Evolutionary conservation across 352 stramenopile genomes (phyloP), one percentile per base, ranked within the genome.

Genomic region (Pythium brachiatum): DNA sequence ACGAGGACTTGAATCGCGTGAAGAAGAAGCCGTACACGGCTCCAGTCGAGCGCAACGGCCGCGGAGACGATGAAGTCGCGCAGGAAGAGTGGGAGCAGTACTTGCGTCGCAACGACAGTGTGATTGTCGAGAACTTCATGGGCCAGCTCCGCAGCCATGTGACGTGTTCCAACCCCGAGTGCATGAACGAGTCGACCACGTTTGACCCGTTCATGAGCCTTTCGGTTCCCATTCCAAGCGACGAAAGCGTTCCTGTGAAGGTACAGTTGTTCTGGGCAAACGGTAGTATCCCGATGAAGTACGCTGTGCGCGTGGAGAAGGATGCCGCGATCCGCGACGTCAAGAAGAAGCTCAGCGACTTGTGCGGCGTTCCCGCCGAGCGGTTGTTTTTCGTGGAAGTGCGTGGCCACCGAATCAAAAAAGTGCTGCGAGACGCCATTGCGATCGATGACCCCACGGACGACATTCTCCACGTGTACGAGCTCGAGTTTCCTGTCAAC

Each of bases 161-260:
- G 48, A 92, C 84, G 51, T 97, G 90, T 53, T 87, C 76, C 2
- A 81, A 93, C 57, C 68, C 78, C 6, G 66, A 78, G 9, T 97
- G 90, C 55, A 65, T 72, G 0, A 78, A 94, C 53, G 76, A 94
- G 52, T 95, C 81, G 20, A 81, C 95, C 54, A 94, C 82, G 0
- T 97, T 97, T 62, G 90, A 97, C 59, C 87, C 90, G 2, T 97
- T 90, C 58, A 92, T 96, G 84, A 94, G 69, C 60, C 68, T 97
- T 5, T 96, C 87, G 0, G 79, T 97, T 20, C 90, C 90, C 15
- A 90, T 97, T n/a, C 86, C 86, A 13, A 90, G 56, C 32, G 71
- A 89, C 29, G 83, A 91, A 26, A 78, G 57, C 7, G 54, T 83
- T 7, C 60, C 61, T 2, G 57, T 93, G 8, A 72, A 86, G 59